Evolutionary conservation across 2,329 filamentous ascomycete genomes (phyloP), one percentile per base, ranked within the genome.

Genomic region (Paraphoma chrysanthemicola): DNA sequence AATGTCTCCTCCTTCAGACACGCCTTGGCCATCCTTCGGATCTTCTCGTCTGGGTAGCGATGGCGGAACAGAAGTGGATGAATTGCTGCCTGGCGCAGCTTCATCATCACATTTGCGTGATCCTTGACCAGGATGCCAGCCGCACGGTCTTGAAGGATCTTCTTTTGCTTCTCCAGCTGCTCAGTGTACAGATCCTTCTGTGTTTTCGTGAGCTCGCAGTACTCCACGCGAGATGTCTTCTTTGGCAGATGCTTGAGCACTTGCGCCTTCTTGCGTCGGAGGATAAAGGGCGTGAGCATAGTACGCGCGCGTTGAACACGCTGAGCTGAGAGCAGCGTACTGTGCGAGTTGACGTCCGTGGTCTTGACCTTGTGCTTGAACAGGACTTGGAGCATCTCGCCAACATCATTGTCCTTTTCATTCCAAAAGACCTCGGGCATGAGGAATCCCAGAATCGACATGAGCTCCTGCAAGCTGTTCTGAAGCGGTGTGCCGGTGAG

Each of bases 221-320:
- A 90, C 59, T 93, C 88, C 1, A 97, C 88, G 3, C 87, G 86
- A 57, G 88, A 87, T 10, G 85, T 87, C 80, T 98, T 98, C 49
- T 83, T 82, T 0, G 95, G 93, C 62, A 99, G 84, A 70, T 95
- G 90, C 45, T 85, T 83, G 44, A 98, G 83, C 8, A 97, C 93
- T 70, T 98, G 93, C 47, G 91, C 87, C 80, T 99, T 99, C 79
- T 95, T 94, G 7, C 95, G 87, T 60, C 96, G 92, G 2, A 99
- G 81, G 51, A 99, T 95, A 72, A 99, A 99, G 0, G 95, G 95
- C 23, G 93, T 92, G 70, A 99, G 87, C 82, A 99, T 99, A 0
- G 90, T 92, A 52, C 93, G 88, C 2, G 95, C 95, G 44, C 93
- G 86, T 54, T 87, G 86, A 54, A 98, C 95, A 42, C 95, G 89